phyloP scores from a whole-genome alignment of 257 asterid genomes.

The Forsythia suspensa region DNA sequence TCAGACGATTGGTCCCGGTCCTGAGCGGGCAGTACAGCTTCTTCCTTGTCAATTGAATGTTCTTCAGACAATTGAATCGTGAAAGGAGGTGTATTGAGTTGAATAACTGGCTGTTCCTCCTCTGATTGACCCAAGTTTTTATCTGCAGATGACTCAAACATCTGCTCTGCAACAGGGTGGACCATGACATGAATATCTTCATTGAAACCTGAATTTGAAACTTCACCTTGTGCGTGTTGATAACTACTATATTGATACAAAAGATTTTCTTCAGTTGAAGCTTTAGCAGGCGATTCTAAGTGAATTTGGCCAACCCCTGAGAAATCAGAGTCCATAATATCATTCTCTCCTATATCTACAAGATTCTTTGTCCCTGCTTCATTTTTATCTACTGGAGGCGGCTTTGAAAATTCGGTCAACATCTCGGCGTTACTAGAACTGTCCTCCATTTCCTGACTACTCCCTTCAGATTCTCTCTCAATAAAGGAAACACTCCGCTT shows the following conservation, averaged over 20 bases:
- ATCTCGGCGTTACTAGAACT: slow-evolving; percentile 21
- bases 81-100: slow-evolving; percentile 22
- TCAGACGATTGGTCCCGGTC: slow-evolving; percentile 13
- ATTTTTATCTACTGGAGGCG: slow-evolving; percentile 28
- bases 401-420: slow-evolving; percentile 25
- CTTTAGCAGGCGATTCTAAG: slow-evolving; percentile 20
- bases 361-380: slow-evolving; percentile 23
- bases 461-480: slow-evolving; percentile 39
- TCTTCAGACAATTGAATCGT: slow-evolving; percentile 29
- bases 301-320: slow-evolving; percentile 28
- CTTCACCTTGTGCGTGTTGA: slow-evolving; percentile 20
- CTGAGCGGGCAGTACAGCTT: slow-evolving; percentile 25
- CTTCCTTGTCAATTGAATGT: slow-evolving; percentile 34
- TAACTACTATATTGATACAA: slow-evolving; percentile 15
- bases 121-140: slow-evolving; percentile 3
- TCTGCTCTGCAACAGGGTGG: slow-evolving; percentile 10
- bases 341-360: slow-evolving; percentile 30
- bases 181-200: slow-evolving; percentile 14
- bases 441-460: slow-evolving; percentile 26
- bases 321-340: slow-evolving; percentile 16
- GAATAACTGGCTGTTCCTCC: slow-evolving; percentile 23
- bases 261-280: slow-evolving; percentile 22
- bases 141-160: slow-evolving; percentile 21
- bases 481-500: slow-evolving; percentile 36
- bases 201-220: slow-evolving; percentile 18